Evolutionary conservation across 805 yeast genomes (phyloP), one percentile per base, ranked within the genome.

Genomic region (Suhomyces sp.): DNA sequence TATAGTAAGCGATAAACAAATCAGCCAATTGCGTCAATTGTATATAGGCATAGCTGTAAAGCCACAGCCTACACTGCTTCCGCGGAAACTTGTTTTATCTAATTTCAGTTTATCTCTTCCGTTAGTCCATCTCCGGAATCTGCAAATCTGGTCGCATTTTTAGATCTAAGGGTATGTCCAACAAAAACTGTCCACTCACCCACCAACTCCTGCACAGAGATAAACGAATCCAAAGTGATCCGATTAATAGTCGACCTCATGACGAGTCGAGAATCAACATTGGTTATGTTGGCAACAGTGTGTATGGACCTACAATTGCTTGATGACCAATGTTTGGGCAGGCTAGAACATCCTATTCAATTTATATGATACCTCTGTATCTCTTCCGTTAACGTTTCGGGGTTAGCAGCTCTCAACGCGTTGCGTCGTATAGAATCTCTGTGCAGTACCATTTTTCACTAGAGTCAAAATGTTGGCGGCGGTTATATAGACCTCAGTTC

Each of bases 381-480:
- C 36, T 13, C 17, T 33, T 33, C 12, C 36, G 17, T n/a, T 2
- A 6, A 33, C 36, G 9, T 6, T 12, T n/a, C 36, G 36, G 36
- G n/a, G 15, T 33, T n/a, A 38, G 42, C 42, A 19, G 42, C 19
- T 38, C 24, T 38, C 46, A 42, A 24, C 49, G 49, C 49, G 49
- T 29, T n/a, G n/a, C 49, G 47, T 44, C 47, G 49, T 47, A 19
- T 47, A 47, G 49, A 19, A 15, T 17, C 33, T 47, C 35, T 47
- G 49, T 47, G 49, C 49, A 35, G 42, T 47, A 29, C 35, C 36
- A 19, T 47, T 47, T 47, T 36, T 23, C 17, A 36, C 31, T 36
- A 23, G 44, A 47, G 42, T 23, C 49, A 47, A 47, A 47, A 47
- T 47, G 49, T 47, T 47, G 49, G 49, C 49, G 15, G 49, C 35